phyloP scores from a whole-genome alignment of 179 eudicot genomes.

The Gypsophila paniculata region DNA sequence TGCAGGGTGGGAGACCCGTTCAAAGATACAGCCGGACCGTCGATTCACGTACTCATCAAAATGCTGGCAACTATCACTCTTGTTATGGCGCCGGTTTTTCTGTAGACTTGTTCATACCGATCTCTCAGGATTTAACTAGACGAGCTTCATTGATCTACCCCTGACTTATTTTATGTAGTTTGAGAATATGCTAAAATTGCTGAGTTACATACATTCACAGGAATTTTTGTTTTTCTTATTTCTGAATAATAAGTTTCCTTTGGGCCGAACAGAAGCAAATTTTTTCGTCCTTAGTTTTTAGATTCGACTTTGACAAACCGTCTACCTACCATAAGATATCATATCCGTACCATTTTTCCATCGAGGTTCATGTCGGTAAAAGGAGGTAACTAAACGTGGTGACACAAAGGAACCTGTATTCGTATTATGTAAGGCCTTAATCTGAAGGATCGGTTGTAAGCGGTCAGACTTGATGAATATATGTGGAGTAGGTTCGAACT shows the following conservation, averaged over 20 bases:
- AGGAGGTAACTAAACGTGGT: no score
- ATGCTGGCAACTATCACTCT: constrained; percentile 93
- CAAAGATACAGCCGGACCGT: constrained; percentile 97
- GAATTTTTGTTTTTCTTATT: constrained; percentile 22
- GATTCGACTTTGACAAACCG: no score
- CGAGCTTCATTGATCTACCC: constrained; percentile 4
- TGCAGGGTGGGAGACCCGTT: constrained; percentile 98
- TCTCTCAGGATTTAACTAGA: constrained; percentile 25
- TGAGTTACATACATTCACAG: constrained; percentile 19
- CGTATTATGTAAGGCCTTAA: no score
- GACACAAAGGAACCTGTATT: no score
- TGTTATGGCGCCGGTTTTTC: constrained; percentile 93
- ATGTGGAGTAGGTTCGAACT: no score
- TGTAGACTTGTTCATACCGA: constrained; percentile 41
- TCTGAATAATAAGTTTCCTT: constrained; percentile 24
- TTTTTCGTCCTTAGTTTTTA: no score
- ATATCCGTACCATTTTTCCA: no score
- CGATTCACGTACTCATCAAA: constrained; percentile 87
- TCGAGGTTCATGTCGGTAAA: no score
- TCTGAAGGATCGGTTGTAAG: no score
- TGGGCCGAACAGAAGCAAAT: not conserved
- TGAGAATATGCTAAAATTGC: constrained; percentile 29
- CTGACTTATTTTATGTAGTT: constrained; percentile 20
- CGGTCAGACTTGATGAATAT: no score
- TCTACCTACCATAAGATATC: no score